A percentile compares a stretch with the other conserved stretches of the same genome.
These are phyloP conservation scores for Naganishia vaughanmartiniae DNA, from an alignment of 768 basidiomycete species.

Conservation along the genomic window DNA sequence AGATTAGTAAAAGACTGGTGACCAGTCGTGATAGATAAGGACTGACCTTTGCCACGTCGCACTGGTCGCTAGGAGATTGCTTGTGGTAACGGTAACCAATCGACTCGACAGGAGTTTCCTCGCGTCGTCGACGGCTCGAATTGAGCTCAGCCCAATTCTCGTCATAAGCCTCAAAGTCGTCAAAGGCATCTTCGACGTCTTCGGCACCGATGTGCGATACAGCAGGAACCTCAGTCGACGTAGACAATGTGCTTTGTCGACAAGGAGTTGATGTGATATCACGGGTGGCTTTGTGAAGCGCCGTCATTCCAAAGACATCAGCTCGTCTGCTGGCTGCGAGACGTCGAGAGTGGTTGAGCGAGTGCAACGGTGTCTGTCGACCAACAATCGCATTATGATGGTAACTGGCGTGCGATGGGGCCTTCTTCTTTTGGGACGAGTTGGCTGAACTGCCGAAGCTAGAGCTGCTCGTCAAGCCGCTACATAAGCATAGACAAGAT, in stretches of 20 bases:
- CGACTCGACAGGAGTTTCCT: constrained; percentile 18
- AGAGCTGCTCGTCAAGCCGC: constrained; percentile 13
- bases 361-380: constrained; percentile 18
- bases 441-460: constrained; percentile 15
- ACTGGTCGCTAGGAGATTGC: constrained; percentile 17
- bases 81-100: constrained; percentile 3
- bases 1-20: not conserved
- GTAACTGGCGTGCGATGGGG: constrained; percentile 19
- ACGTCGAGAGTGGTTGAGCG: constrained; percentile 22
- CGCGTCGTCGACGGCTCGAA: constrained; percentile 10
- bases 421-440: constrained; percentile 23
- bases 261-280: constrained; percentile 10
- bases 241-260: constrained; percentile 13
- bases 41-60: constrained; percentile 18
- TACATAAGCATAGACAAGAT: not conserved
- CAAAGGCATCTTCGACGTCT: constrained; percentile 14
- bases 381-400: constrained; percentile 21
- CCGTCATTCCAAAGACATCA: constrained; percentile 21
- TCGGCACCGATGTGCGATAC: not conserved
- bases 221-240: constrained; percentile 4
- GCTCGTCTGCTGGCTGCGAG: constrained; percentile 12
- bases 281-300: constrained; percentile 14
- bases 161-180: constrained; percentile 16
- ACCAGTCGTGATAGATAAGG: not conserved
- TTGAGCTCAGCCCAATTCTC: constrained; percentile 17